phyloP scores from a whole-genome alignment of 176 grass and related monocot genomes.

The Cenchrus purpureus region DNA sequence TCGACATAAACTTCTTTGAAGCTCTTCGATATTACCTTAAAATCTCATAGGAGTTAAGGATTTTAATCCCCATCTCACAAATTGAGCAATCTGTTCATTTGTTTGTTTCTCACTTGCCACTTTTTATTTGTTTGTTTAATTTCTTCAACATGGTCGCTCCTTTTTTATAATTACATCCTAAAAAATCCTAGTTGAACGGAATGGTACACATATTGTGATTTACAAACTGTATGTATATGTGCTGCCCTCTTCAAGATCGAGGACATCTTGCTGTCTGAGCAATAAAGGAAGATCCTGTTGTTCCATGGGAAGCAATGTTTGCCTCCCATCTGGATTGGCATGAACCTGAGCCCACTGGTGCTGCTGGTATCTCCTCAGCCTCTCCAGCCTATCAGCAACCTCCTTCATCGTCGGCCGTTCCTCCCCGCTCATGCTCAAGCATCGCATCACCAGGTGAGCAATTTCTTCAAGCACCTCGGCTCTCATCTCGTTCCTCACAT shows the following conservation, averaged over 20 bases:
- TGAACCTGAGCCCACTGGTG: slow-evolving; percentile 36
- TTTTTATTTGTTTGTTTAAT: background rate
- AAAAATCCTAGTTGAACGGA: background rate
- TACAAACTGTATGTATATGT: slow-evolving; percentile 22
- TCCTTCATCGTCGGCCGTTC: slow-evolving; percentile 73
- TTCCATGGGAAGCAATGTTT: slow-evolving; percentile 53
- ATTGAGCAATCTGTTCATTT: background rate
- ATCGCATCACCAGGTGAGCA: slow-evolving; percentile 51
- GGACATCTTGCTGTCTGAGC: slow-evolving; percentile 38
- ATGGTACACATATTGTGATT: background rate
- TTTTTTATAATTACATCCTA: background rate
- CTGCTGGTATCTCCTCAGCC: slow-evolving; percentile 47
- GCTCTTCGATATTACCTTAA: background rate
- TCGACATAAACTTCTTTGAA: background rate
- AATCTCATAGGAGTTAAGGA: background rate
- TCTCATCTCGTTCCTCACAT: slow-evolving; percentile 42
- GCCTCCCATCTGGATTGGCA: slow-evolving; percentile 26
- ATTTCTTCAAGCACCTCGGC: slow-evolving; percentile 50
- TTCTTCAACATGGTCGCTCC: background rate
- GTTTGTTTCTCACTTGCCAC: background rate
- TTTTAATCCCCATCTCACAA: background rate
- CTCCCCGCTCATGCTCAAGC: slow-evolving; percentile 61
- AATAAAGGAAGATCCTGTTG: slow-evolving; percentile 15
- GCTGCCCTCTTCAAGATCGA: slow-evolving; percentile 48
- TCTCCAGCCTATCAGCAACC: slow-evolving; percentile 54